These are phyloP conservation scores for Aureobasidium melanogenum DNA, from an alignment of 2,329 filamentous ascomycete species.

Conservation along the genomic window DNA sequence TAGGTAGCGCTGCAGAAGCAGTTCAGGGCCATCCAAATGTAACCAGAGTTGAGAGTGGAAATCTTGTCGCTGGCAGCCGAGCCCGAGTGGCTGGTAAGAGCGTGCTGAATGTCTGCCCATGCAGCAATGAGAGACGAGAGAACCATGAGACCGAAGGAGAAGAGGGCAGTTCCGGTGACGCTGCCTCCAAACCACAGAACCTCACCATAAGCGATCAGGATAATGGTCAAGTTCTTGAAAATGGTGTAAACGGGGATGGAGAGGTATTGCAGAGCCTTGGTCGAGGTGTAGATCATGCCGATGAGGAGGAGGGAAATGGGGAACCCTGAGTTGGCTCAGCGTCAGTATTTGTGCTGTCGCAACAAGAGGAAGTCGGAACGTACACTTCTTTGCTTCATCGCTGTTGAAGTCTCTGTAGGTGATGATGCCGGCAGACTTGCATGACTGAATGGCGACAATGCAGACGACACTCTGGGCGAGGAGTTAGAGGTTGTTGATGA, in stretches of 20 bases:
- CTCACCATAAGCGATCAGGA: conserved; percentile 96
- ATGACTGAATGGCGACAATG: conserved; percentile 70
- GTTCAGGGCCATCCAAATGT: conserved; percentile 97
- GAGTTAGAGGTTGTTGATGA: not conserved
- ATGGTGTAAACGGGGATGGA: conserved; percentile 99
- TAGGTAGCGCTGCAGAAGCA: conserved; percentile 91
- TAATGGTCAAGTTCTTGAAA: conserved; percentile 99
- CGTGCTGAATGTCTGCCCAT: conserved; percentile 93
- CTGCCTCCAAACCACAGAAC: conserved; percentile 96
- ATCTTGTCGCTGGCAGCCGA: conserved; percentile 58
- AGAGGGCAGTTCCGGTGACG: conserved; percentile 75
- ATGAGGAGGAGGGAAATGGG: conserved; percentile 92
- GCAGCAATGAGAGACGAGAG: conserved; percentile 88
- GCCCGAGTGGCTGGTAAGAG: conserved; percentile 42
- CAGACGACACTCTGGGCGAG: conserved; percentile 70
- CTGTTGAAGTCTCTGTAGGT: conserved; percentile 75
- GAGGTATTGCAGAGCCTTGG: conserved; percentile 90
- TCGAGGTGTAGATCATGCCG: conserved; percentile 98
- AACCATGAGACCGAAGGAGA: conserved; percentile 96
- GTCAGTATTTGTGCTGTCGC: not conserved
- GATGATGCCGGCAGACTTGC: conserved; percentile 75
- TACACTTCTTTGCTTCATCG: conserved; percentile 89
- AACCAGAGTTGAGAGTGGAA: conserved; percentile 86
- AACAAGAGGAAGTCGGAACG: conserved; percentile 24
- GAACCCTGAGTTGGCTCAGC: conserved; percentile 57